Evolutionary conservation across 176 grass and related monocot genomes (phyloP), one percentile per base, ranked within the genome.

Genomic region (maize (Zea mays)): DNA sequence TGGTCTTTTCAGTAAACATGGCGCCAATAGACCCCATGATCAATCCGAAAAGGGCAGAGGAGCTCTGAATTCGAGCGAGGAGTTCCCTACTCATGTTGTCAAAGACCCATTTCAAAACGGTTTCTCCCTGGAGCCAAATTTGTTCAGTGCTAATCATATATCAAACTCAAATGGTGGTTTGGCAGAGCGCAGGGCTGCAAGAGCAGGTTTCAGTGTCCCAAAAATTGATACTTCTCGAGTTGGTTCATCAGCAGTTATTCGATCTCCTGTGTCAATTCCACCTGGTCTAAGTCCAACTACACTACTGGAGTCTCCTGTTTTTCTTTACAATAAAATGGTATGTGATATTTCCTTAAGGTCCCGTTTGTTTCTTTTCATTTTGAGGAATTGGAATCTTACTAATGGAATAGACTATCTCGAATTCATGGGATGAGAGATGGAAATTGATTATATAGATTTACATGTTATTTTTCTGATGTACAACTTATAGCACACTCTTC

Each of bases 141-240:
- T 71, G 20, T 78, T 87, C 77, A 52, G 10, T 42, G 52, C 62
- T 60, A 90, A 66, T 55, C 81, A 86, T 42, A 99, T 81, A 88
- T 80, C 85, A 54, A 89, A 70, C 72, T 79, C 79, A 40, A 80
- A 79, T 61, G 67, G 85, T 36, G 79, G 92, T 67, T 74, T 99
- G 37, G 90, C 90, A 2, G 92, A 93, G 81, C 91, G 96, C 85
- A 96, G 80, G 88, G 87, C 87, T 47, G 90, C 92, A 0, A 90
- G 88, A 72, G 90, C 81, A 13, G 96, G 96, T 56, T 96, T 99
- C 51, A 93, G 87, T 79, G 64, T 99, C 39, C 72, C 88, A 0
- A 96, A 93, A 51, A 87, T 96, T 36, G 89, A 96, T 77, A 99
- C 85, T 14, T 86, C 83, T 78, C 75, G 84, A 49, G 74, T 87